phyloP scores from a whole-genome alignment of 805 yeast species.

The Kuraishia cidri region DNA sequence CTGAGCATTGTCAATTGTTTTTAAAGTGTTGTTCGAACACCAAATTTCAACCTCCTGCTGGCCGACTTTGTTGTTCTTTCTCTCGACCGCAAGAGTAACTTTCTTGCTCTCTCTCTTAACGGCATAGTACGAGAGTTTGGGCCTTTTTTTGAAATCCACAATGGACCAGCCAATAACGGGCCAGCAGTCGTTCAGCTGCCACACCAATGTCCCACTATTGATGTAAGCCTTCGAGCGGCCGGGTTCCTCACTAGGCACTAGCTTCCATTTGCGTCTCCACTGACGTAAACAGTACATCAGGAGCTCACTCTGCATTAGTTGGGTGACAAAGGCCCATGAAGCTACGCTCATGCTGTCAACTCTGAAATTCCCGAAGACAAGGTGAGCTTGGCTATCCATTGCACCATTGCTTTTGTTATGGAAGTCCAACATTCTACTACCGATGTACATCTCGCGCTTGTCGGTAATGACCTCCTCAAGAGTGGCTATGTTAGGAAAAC shows the following conservation, averaged over 20 bases:
- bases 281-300: too few relatives aligned
- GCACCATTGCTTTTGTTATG: conserved; percentile 42
- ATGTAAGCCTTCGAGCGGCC: too few relatives aligned
- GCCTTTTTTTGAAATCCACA: conserved; percentile 28
- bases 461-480: conserved; percentile 26
- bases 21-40: too few relatives aligned
- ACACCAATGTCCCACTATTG: conserved; percentile 31
- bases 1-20: too few relatives aligned
- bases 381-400: conserved; percentile 34
- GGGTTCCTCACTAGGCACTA: too few relatives aligned
- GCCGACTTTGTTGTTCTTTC: conserved; percentile 8
- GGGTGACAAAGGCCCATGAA: conserved; percentile 40
- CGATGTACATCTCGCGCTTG: conserved; percentile 32
- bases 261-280: too few relatives aligned
- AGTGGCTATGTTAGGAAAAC: conserved; percentile 28
- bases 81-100: conserved; percentile 22
- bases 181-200: conserved; percentile 49
- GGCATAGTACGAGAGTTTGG: conserved; percentile 37
- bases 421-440: conserved; percentile 29
- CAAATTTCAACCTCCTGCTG: too few relatives aligned
- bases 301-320: conserved; percentile 43
- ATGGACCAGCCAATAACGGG: conserved; percentile 43
- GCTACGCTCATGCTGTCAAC: conserved; percentile 24
- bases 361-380: conserved; percentile 30
- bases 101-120: conserved; percentile 29